Percentiles rank a stretch among this genome's conserved stretches.
phyloP scores from a whole-genome alignment of 164 flowering plant species.

The Liriodendron chinense region DNA sequence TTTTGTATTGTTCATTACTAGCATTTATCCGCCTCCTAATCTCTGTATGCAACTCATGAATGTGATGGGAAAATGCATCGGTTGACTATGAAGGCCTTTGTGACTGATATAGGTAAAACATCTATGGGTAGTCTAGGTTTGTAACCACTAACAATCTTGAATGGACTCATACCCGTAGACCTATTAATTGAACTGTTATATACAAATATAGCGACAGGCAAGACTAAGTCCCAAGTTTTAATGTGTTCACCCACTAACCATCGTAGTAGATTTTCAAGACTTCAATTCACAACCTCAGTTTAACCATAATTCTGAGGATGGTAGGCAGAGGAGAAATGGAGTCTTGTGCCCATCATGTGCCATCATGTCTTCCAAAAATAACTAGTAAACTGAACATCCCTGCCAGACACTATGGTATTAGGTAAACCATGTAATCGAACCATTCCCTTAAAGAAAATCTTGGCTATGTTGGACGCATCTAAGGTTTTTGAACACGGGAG shows the following conservation, averaged over 20 bases:
- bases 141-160: too few relatives aligned
- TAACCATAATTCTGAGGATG: too few relatives aligned
- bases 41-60: background rate
- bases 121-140: background rate
- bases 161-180: background rate
- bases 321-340: too few relatives aligned
- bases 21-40: too few relatives aligned
- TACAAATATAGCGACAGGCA: background rate
- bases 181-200: background rate
- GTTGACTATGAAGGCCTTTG: background rate
- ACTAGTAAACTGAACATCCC: too few relatives aligned
- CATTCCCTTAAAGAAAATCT: too few relatives aligned
- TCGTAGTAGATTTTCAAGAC: background rate
- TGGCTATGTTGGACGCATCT: too few relatives aligned
- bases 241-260: background rate
- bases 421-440: too few relatives aligned
- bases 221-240: background rate
- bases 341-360: too few relatives aligned
- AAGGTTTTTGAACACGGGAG: too few relatives aligned
- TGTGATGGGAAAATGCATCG: background rate
- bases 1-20: background rate
- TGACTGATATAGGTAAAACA: background rate
- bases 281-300: background rate
- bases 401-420: too few relatives aligned
- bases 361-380: too few relatives aligned